Conservation (phyloP, 208 protist genomes). For the Tritrichomonas musculus region DNA sequence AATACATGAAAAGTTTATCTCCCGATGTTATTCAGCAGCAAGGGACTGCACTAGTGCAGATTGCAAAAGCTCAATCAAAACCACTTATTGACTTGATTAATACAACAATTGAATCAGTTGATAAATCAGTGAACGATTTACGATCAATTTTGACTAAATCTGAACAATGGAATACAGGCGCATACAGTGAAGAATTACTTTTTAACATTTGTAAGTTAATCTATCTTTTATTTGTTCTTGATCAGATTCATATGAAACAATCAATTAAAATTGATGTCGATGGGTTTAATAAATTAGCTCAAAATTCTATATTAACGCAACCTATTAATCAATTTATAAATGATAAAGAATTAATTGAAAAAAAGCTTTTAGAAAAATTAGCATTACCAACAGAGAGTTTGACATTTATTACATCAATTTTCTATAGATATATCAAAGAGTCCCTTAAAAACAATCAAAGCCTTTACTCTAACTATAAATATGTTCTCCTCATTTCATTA, state of each 20-base stretch:
- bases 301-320: background rate
- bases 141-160: background rate
- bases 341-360: background rate
- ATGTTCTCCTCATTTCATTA: background rate
- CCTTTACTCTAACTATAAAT: background rate
- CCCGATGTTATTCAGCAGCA: background rate
- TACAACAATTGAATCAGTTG: background rate
- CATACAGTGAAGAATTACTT: background rate
- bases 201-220: background rate
- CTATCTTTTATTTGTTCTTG: background rate
- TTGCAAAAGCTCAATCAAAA: background rate
- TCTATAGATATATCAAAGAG: background rate
- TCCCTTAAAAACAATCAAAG: background rate
- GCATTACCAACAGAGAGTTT: background rate
- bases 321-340: background rate
- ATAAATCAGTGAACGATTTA: background rate
- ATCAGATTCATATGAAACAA: background rate
- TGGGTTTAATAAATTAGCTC: background rate
- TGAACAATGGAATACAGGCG: background rate
- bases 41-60: too few relatives aligned
- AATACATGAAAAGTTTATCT: background rate
- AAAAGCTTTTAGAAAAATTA: background rate
- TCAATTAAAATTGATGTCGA: background rate
- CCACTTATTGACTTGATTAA: background rate
- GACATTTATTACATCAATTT: background rate